phyloP scores from a whole-genome alignment of 140 eudicot genomes.

The Cichorium intybus region DNA sequence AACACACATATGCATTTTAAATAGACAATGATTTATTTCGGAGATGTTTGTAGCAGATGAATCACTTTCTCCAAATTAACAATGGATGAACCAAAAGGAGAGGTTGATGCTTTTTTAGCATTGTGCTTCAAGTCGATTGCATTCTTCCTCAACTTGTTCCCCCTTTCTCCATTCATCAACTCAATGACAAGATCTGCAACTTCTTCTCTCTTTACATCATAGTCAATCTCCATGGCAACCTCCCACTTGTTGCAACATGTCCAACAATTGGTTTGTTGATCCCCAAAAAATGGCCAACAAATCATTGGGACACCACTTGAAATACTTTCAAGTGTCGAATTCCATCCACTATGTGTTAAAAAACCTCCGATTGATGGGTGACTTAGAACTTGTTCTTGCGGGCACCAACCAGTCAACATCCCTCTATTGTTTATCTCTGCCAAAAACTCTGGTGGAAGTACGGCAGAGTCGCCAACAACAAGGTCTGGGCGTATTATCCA shows the following conservation, averaged over 20 bases:
- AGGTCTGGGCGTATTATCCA: slow-evolving; percentile 19
- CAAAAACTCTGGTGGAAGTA: slow-evolving; percentile 10
- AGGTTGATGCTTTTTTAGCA: background rate
- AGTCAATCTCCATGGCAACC: no score
- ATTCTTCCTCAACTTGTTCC: background rate
- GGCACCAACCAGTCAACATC: slow-evolving; percentile 14
- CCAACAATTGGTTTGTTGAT: no score
- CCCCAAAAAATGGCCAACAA: no score
- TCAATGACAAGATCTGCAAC: no score
- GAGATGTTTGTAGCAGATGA: background rate
- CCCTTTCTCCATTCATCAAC: background rate
- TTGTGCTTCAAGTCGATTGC: background rate
- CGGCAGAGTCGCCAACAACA: background rate
- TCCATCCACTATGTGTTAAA: slow-evolving; percentile 11
- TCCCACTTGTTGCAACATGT: no score
- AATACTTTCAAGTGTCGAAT: no score
- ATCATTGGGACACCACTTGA: no score
- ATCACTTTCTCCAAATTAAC: background rate
- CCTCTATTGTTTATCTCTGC: slow-evolving; percentile 5
- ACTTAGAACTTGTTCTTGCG: slow-evolving; percentile 15
- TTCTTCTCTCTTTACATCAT: no score
- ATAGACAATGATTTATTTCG: background rate
- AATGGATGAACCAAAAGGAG: background rate
- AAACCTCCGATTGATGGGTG: slow-evolving; percentile 24
- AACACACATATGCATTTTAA: background rate